phyloP scores from a whole-genome alignment of 2,329 filamentous ascomycete genomes.

The Exophiala alcalophila region DNA sequence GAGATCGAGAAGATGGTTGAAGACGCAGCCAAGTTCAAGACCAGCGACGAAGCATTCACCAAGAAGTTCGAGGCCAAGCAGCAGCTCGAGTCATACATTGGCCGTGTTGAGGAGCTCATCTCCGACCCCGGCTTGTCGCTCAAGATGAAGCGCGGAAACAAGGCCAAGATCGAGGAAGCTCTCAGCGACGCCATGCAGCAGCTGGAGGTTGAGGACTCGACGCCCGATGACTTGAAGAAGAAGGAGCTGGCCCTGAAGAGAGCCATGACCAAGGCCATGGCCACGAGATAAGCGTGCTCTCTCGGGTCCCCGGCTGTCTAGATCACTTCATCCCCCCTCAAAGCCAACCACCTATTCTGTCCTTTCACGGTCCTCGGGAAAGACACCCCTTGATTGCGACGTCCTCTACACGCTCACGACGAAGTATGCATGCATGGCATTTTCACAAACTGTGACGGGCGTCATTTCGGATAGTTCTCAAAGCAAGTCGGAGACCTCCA shows the following conservation, averaged over 20 bases:
- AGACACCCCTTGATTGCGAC: conserved; percentile 1
- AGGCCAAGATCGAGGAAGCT: conserved; percentile 98
- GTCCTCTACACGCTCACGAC: conserved; percentile 14
- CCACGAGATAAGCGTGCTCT: conserved; percentile 66
- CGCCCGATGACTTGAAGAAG: conserved; percentile 97
- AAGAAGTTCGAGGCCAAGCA: conserved; percentile 99
- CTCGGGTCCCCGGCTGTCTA: background rate
- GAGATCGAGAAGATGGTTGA: conserved; percentile 99
- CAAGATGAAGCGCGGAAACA: conserved; percentile 98
- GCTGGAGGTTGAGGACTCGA: conserved; percentile 90
- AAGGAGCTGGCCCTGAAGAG: conserved; percentile 98
- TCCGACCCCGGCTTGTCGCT: conserved; percentile 93
- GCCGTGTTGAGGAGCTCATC: conserved; percentile 97
- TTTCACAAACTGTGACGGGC: conserved; percentile 14
- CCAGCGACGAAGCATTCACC: conserved; percentile 94
- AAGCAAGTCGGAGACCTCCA: no score
- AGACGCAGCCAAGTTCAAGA: conserved; percentile 98
- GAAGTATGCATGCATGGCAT: conserved; percentile 14
- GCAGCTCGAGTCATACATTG: conserved; percentile 98
- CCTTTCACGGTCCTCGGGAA: no score
- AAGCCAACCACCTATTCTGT: background rate
- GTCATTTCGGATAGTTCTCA: conserved; percentile 20
- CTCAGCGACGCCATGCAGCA: conserved; percentile 96
- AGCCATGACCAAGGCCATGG: conserved; percentile 97
- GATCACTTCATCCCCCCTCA: background rate